phyloP scores from a whole-genome alignment of 306 rosid species.

The Echinosophora koreensis region DNA sequence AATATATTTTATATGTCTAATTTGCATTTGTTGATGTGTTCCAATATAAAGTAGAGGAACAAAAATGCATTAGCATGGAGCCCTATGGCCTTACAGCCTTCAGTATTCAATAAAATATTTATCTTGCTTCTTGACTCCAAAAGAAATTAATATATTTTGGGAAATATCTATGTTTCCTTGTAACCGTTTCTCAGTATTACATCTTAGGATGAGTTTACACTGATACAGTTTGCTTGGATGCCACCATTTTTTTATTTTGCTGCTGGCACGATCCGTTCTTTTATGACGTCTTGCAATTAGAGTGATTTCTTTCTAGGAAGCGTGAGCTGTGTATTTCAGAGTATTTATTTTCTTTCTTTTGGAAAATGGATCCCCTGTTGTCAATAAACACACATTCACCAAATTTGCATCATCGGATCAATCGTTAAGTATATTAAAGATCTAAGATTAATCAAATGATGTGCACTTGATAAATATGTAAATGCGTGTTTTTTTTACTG shows the following conservation, averaged over 20 bases:
- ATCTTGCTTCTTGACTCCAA: neutral
- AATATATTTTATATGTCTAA: too few species aligned
- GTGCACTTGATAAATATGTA: too few species aligned
- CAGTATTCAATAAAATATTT: neutral
- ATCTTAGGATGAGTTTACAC: neutral
- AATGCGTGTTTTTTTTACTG: too few species aligned
- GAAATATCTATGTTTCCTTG: neutral
- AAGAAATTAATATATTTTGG: neutral
- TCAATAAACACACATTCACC: too few species aligned
- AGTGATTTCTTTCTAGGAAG: neutral
- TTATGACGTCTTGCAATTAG: neutral
- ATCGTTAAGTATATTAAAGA: too few species aligned
- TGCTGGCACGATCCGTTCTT: too few species aligned
- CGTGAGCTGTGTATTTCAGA: neutral
- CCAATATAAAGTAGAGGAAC: neutral
- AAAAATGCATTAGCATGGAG: constrained; percentile 18
- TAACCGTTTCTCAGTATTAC: neutral
- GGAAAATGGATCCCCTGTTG: too few species aligned
- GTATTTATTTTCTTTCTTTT: too few species aligned
- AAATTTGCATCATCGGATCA: too few species aligned
- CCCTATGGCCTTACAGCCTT: neutral
- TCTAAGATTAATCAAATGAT: too few species aligned
- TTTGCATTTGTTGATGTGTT: neutral
- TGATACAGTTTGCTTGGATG: neutral
- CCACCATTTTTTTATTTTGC: neutral